phyloP scores from a whole-genome alignment of 75 land plant species.

The Larix kaempferi region DNA sequence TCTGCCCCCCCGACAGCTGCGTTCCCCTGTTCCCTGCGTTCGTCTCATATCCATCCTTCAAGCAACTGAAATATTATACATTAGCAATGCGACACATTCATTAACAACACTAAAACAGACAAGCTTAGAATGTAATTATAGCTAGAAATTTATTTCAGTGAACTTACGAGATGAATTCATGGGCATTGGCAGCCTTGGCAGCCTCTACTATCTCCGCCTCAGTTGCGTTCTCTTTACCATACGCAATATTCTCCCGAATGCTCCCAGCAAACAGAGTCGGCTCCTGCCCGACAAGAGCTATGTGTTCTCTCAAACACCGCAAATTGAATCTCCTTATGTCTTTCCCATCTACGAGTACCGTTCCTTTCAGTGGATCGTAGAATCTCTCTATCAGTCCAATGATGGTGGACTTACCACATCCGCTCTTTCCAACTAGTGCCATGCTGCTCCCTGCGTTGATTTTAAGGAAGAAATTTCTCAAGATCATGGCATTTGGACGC shows the following conservation, averaged over 20 bases:
- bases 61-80: conserved; percentile 19
- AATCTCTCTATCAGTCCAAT: conserved; percentile 67
- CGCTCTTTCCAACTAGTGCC: conserved; percentile 74
- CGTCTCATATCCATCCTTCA: conserved; percentile 59
- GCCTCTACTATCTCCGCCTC: conserved; percentile 68
- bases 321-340: conserved; percentile 48
- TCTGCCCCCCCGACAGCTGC: conserved; percentile 61
- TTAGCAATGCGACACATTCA: not conserved
- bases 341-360: conserved; percentile 50
- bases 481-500: conserved; percentile 40
- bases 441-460: conserved; percentile 54
- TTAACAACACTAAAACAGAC: not conserved
- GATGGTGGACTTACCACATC: conserved; percentile 76
- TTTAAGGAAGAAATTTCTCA: conserved; percentile 41
- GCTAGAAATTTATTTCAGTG: not conserved
- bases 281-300: conserved; percentile 70
- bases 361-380: conserved; percentile 53
- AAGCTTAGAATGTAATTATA: not conserved
- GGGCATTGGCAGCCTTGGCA: conserved; percentile 76
- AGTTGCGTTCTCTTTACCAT: conserved; percentile 52
- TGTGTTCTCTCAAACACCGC: conserved; percentile 42
- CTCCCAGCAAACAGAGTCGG: conserved; percentile 62
- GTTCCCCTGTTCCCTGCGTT: conserved; percentile 58
- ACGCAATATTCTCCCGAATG: conserved; percentile 59
- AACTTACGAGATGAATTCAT: conserved; percentile 65